phyloP scores from a whole-genome alignment of 345 rosid species.

The Draba incana region DNA sequence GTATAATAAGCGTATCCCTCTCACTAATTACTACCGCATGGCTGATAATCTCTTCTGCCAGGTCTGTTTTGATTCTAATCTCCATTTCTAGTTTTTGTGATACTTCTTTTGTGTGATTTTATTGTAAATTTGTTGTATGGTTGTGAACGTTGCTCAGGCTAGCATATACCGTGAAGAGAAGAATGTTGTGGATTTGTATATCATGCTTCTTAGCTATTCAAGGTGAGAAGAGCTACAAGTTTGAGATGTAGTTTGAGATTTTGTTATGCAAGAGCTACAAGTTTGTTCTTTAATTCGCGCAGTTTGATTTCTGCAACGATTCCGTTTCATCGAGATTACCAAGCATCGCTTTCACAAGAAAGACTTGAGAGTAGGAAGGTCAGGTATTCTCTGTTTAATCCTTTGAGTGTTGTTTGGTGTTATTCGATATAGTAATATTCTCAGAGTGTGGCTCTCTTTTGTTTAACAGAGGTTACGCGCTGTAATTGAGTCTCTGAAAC shows the following conservation, averaged over 20 bases:
- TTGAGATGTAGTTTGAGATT: background rate
- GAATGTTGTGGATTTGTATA: slow-evolving; percentile 86
- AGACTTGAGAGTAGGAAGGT: slow-evolving; percentile 72
- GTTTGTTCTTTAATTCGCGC: slow-evolving; percentile 23
- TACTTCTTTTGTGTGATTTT: slow-evolving; percentile 16
- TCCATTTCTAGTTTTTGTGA: slow-evolving; percentile 6
- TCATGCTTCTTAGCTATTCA: slow-evolving; percentile 84
- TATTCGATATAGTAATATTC: no score
- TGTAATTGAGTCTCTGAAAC: slow-evolving; percentile 76
- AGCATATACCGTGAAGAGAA: slow-evolving; percentile 78
- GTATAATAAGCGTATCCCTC: slow-evolving; percentile 81
- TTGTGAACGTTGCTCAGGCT: slow-evolving; percentile 54
- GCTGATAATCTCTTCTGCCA: slow-evolving; percentile 92
- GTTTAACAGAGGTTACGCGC: slow-evolving; percentile 62
- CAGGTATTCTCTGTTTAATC: slow-evolving; percentile 37
- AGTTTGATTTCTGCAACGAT: slow-evolving; percentile 97
- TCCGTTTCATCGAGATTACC: slow-evolving; percentile 89
- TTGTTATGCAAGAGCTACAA: slow-evolving; percentile 21
- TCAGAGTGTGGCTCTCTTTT: slow-evolving; percentile 11
- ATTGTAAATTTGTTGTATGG: background rate
- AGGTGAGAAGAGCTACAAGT: slow-evolving; percentile 55
- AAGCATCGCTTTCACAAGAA: slow-evolving; percentile 55
- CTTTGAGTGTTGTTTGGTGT: slow-evolving; percentile 25
- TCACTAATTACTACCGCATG: slow-evolving; percentile 76
- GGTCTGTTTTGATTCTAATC: slow-evolving; percentile 46